phyloP scores from a whole-genome alignment of 305 asterid genomes.

The Fraxinus ornus region DNA sequence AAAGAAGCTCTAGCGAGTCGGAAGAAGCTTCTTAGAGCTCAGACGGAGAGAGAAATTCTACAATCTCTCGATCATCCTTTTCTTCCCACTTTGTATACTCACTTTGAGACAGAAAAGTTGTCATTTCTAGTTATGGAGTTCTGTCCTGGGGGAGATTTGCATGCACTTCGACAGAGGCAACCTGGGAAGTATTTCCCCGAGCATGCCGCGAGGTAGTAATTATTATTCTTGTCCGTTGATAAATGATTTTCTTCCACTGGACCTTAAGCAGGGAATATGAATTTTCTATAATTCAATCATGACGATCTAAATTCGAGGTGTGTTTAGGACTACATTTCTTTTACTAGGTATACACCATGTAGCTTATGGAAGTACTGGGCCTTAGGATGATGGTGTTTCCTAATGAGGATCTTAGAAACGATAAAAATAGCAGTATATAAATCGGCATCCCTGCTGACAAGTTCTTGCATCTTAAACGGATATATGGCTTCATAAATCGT shows the following conservation, averaged over 20 bases:
- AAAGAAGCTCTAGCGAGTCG: conserved; percentile 44
- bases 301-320: background rate
- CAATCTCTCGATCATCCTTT: conserved; percentile 58
- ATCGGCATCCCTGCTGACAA: background rate
- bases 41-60: conserved; percentile 56
- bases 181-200: conserved; percentile 53
- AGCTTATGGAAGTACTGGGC: background rate
- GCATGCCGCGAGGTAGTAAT: conserved; percentile 55
- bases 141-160: conserved; percentile 62
- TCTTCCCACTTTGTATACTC: conserved; percentile 54
- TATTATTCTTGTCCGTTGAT: background rate
- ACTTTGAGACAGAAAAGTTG: conserved; percentile 50
- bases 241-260: background rate
- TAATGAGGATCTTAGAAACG: background rate
- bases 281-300: background rate
- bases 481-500: background rate
- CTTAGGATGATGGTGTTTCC: background rate
- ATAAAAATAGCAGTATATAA: background rate
- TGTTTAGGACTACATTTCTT: background rate
- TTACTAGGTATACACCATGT: background rate
- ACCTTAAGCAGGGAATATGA: background rate
- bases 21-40: conserved; percentile 56
- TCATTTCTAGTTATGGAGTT: conserved; percentile 60
- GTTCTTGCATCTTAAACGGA: background rate
- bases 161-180: conserved; percentile 53